Evolutionary conservation across 2,329 filamentous ascomycete species (phyloP).

Genomic region (Calonectria henricotiae): DNA sequence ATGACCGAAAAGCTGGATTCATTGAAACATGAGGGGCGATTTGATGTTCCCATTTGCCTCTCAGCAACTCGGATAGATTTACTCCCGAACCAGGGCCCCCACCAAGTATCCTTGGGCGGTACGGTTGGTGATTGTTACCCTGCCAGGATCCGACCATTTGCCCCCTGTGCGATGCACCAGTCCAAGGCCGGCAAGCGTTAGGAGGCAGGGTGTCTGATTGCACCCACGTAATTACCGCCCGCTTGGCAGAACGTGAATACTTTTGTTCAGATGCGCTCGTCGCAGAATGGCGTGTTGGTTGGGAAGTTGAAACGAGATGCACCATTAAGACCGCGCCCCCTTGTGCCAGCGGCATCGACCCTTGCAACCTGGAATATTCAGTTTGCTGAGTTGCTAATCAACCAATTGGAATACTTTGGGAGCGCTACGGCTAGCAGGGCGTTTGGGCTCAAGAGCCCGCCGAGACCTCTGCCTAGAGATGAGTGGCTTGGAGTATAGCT

Average conservation of each 20-base stretch:
- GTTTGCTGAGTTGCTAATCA: not conserved
- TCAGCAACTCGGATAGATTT: conserved; percentile 5
- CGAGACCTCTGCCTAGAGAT: conserved; percentile 13
- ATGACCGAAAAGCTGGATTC: conserved; percentile 2
- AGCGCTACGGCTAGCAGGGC: not conserved
- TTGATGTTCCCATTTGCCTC: not conserved
- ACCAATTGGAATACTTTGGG: not conserved
- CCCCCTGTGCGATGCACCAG: conserved; percentile 10
- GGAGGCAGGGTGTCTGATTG: conserved; percentile 20
- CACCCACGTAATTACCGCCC: conserved; percentile 14
- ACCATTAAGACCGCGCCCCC: not conserved
- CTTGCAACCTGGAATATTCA: not conserved
- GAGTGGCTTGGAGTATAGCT: conserved; percentile 25
- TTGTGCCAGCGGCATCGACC: not conserved
- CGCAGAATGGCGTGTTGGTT: conserved; percentile 7
- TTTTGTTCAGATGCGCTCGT: not conserved
- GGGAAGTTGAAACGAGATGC: conserved; percentile 11
- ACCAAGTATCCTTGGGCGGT: not conserved
- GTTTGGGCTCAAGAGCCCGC: not conserved
- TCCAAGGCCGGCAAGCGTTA: conserved; percentile 3
- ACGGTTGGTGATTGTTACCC: conserved; percentile 8
- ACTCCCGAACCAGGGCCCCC: conserved; percentile 1
- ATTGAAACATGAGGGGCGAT: not conserved
- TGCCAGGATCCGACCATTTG: conserved; percentile 8
- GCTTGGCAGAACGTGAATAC: conserved; percentile 6